Evolutionary conservation across 768 basidiomycete species (phyloP).

Genomic region (Scleroderma citrinum): DNA sequence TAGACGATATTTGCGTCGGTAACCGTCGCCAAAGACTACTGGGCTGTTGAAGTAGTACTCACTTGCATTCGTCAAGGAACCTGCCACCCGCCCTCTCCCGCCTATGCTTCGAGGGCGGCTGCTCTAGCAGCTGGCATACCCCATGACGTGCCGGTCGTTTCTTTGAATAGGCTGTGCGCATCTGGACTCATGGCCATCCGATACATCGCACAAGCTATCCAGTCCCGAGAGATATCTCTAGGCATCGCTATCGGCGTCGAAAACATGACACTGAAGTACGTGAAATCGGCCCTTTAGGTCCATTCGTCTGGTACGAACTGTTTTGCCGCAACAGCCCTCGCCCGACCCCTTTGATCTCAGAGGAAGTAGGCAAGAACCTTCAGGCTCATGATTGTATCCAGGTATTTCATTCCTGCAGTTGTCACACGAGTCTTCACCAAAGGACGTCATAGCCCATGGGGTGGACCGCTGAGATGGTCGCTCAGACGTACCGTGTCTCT

Average conservation of each 20-base stretch:
- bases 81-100: slow-evolving; percentile 77
- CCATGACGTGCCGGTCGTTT: slow-evolving; percentile 77
- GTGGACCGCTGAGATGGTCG: slow-evolving; percentile 92
- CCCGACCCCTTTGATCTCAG: slow-evolving; percentile 63
- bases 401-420: slow-evolving; percentile 21
- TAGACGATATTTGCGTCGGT: slow-evolving; percentile 86
- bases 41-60: background rate
- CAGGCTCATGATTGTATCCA: slow-evolving; percentile 75
- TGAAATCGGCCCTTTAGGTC: slow-evolving; percentile 3
- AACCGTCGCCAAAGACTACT: slow-evolving; percentile 13
- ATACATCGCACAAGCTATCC: slow-evolving; percentile 82
- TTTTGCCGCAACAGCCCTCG: slow-evolving; percentile 46
- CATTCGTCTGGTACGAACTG: background rate
- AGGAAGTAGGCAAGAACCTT: slow-evolving; percentile 49
- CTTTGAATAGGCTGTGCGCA: slow-evolving; percentile 90
- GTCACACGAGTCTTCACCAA: background rate
- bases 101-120: slow-evolving; percentile 80
- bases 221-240: slow-evolving; percentile 74
- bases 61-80: slow-evolving; percentile 44
- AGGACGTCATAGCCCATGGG: slow-evolving; percentile 70
- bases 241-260: slow-evolving; percentile 83
- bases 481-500: slow-evolving; percentile 68
- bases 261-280: slow-evolving; percentile 77
- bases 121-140: slow-evolving; percentile 89
- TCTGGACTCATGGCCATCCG: slow-evolving; percentile 94